Base-by-base conservation (phyloP, 2,329 filamentous ascomycete genomes). In the Daldinia eschscholtzii region DNA sequence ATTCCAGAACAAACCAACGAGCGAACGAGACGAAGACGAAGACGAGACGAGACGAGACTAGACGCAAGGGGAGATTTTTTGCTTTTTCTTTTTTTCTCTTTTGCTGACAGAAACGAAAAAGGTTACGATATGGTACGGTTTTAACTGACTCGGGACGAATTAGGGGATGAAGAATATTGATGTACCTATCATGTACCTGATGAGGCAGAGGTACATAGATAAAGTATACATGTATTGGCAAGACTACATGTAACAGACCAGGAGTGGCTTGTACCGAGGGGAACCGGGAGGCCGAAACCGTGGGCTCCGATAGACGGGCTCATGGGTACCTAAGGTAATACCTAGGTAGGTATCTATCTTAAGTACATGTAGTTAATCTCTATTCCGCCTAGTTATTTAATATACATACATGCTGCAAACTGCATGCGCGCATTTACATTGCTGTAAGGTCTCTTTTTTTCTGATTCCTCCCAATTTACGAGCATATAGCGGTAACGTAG, bases 1-100 rank as follows among this genome's bases (percentile, higher is more conserved):
- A 30, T 64, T 64, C 67, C n/a, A 66, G 59, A 66, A 69, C 12
- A 39, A 46, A 46, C 50, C 30, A 61, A 48, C 61, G 53, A 41
- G 42, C 10, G 20, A 4, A 9, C 26, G 28, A 30, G 13, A 30
- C 28, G 7, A 30, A 30, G 7, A 7, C 28, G 7, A 30, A 30
- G 10, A 9, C 33, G 10, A 35, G 28, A 52, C 20, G 20, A 23
- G 20, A 23, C 20, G 20, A 23, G 20, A 23, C n/a, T n/a, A n/a
- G n/a, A n/a, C n/a, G n/a, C n/a, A n/a, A n/a, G n/a, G n/a, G n/a
- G n/a, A n/a, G n/a, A n/a, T n/a, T 23, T 23, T 23, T 23, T 23
- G 20, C 20, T 23, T 23, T 23, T 23, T 23, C 2, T 23, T 23
- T 1, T 2, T 23, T 23, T 18, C 2, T 5, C 4, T 18, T 46